Conservation (phyloP, 2,329 filamentous ascomycete genomes). For the Pyricularia sp. region DNA sequence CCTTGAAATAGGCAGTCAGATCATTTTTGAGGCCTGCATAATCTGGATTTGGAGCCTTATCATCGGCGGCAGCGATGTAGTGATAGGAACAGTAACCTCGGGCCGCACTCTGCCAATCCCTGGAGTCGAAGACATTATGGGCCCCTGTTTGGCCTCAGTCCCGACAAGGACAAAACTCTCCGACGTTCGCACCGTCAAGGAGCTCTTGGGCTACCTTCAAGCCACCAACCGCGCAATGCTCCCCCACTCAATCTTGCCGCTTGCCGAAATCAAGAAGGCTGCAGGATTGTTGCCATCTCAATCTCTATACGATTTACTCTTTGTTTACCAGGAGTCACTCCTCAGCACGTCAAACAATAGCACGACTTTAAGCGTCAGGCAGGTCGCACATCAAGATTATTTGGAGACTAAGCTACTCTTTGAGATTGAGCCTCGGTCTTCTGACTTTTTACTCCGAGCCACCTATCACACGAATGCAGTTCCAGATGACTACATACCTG, state of each 20-base stretch:
- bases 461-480: constrained; percentile 38
- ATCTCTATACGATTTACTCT: constrained; percentile 60
- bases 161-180: constrained; percentile 55
- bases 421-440: constrained; percentile 54
- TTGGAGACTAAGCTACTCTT: constrained; percentile 65
- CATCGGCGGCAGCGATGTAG: constrained; percentile 49
- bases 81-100: constrained; percentile 70
- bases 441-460: constrained; percentile 27
- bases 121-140: constrained; percentile 59
- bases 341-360: constrained; percentile 16
- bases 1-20: constrained; percentile 47
- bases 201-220: constrained; percentile 53
- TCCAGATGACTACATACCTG: constrained; percentile 36
- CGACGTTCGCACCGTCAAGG: constrained; percentile 34
- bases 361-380: constrained; percentile 24
- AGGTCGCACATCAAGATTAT: constrained; percentile 52
- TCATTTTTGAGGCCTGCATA: constrained; percentile 63
- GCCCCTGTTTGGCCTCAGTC: constrained; percentile 66
- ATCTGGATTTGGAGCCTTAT: constrained; percentile 53
- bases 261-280: constrained; percentile 55
- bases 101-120: constrained; percentile 62
- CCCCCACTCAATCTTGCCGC: constrained; percentile 46
- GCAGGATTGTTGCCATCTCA: constrained; percentile 40
- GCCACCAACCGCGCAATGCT: constrained; percentile 52
- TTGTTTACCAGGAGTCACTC: constrained; percentile 74